Base-by-base conservation (phyloP, 2,329 filamentous ascomycete genomes). In the Leptographium radiaticola region DNA sequence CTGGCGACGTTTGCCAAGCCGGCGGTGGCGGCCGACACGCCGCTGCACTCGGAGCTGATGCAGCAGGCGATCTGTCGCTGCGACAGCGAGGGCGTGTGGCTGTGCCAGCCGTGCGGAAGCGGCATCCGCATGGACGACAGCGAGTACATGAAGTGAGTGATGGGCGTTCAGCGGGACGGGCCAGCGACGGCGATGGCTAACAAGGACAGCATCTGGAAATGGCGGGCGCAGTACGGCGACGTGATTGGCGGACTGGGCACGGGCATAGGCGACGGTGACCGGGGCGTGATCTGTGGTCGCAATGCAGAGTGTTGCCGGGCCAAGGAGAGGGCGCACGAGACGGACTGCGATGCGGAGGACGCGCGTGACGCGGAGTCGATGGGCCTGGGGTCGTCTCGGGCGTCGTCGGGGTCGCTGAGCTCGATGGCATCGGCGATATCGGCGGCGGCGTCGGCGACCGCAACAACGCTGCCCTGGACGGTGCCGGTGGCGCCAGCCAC, bases 231-330 rank as follows among this genome's bases (percentile, higher is more conserved):
- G 30, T 96, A 95, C 66, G 84, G 84, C 16, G 86, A 88, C 59
- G 82, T 88, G 0, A 85, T 90, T 3, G 83, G 82, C 20, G 87
- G 88, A 2, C 75, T 94, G 0, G 89, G 89, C 30, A 90, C 87
- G 0, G 90, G 90, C 6, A 88, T 95, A 34, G 89, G 89, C 45
- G 88, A 95, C 61, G 89, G 89, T 36, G 84, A 89, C 62, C 84
- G 91, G 61, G 90, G 89, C 34, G 89, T 96, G 15, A 83, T 88
- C 58, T 97, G 90, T 64, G 90, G 89, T 0, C 81, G 88, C n/a
- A 84, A 83, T 43, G 71, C 72, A n/a, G 67, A 74, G 39, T 97
- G 90, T 67, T 77, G 89, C n/a, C 86, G 81, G 1, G 84, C 85
- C 7, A 77, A 81, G 56, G 82, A 87, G 60, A 83, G 87, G 36